These are phyloP conservation scores for Solanum appendiculatum DNA, from an alignment of 257 asterid species.

Conservation along the genomic window DNA sequence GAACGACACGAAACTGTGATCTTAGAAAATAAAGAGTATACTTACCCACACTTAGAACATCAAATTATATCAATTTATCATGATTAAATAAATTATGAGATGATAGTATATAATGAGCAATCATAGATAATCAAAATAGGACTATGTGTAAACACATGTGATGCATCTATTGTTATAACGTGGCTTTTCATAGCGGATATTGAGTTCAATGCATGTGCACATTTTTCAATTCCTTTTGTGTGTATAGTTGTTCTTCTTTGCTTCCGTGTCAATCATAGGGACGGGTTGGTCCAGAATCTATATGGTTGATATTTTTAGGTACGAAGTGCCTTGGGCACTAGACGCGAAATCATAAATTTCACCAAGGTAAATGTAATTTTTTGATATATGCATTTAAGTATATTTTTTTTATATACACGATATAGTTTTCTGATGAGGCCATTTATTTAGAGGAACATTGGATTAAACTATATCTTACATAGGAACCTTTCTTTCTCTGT, in stretches of 20 bases:
- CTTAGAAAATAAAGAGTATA: too few relatives aligned
- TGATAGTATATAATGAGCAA: background rate
- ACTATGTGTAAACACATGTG: background rate
- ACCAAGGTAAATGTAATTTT: background rate
- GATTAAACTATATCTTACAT: conserved; percentile 19
- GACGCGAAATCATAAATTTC: background rate
- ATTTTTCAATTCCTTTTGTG: background rate
- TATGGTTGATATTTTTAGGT: background rate
- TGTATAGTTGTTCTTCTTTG: background rate
- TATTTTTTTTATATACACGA: background rate
- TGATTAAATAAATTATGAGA: background rate
- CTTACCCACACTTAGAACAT: background rate
- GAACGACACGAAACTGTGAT: background rate
- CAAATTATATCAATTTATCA: background rate
- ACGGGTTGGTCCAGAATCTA: background rate
- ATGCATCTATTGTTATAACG: background rate
- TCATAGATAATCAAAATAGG: background rate
- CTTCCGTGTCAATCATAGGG: background rate
- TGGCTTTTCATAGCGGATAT: background rate
- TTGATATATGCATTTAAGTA: background rate
- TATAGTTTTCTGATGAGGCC: background rate
- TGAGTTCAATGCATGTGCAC: background rate
- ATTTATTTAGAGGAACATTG: background rate
- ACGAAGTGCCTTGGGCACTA: background rate
- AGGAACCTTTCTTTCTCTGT: conserved; percentile 19